Evolutionary conservation across 768 basidiomycete genomes (phyloP), one percentile per base, ranked within the genome.

Genomic region (Amanita jacksonii): DNA sequence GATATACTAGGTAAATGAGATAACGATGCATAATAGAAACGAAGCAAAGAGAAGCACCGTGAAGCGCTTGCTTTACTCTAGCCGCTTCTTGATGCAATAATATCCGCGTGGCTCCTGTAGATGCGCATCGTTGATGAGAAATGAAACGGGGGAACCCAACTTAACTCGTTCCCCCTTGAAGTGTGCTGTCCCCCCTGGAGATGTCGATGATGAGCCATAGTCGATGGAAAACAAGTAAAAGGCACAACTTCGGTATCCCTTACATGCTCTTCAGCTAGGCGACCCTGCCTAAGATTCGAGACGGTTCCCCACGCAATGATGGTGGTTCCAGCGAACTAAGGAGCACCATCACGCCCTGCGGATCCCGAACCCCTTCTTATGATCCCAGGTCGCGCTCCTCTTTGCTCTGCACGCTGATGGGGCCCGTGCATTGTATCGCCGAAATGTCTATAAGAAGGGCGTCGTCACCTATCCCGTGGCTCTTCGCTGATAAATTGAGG

Each of bases 401-500:
- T 35, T 32, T 18, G 27, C 15, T 15, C 42, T 24, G 4, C 20
- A 22, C 32, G 18, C 18, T 28, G 16, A 10, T 16, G 6, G 8
- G 30, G 20, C 28, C 15, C 18, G n/a, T 42, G 23, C 18, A 28
- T 18, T n/a, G 30, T 31, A 32, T 42, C 18, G 12, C 41, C 22
- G 33, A 31, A 33, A 42, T 33, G 6, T 6, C 7, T 28, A 28
- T 32, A 42, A 31, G 31, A 22, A 42, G 18, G 16, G 13, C 25
- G 9, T 22, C 23, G 24, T 34, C 19, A 36, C 34, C 27, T 6
- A 28, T 28, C 12, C 27, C 27, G 32, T 20, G 22, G 5, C 34
- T 20, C 24, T 36, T 35, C 34, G 32, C 24, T 43, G 43, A 43
- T 43, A 43, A 36, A 43, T 43, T 43, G 34, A 37, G 34, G 43